Evolutionary conservation across 768 basidiomycete genomes (phyloP).

Genomic region (Baorangia bicolor): DNA sequence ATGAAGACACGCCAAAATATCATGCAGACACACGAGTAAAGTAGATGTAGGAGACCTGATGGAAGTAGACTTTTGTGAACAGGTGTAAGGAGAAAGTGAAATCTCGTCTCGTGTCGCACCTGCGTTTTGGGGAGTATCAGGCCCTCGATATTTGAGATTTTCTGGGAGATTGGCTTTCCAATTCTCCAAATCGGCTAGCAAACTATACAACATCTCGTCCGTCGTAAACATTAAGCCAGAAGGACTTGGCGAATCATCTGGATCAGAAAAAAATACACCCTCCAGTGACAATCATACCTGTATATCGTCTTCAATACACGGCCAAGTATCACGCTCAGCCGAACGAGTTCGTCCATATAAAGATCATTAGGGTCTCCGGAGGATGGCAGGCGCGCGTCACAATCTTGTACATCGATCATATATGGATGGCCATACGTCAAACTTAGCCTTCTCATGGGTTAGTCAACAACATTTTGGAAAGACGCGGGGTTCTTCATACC

Average conservation of each 20-base stretch:
- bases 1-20: slow-evolving; percentile 99
- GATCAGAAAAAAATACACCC: slow-evolving; percentile 8
- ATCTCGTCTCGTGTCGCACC: slow-evolving; percentile 45
- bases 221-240: slow-evolving; percentile 84
- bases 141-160: slow-evolving; percentile 73
- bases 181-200: slow-evolving; percentile 63
- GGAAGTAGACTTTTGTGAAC: slow-evolving; percentile 1
- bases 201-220: slow-evolving; percentile 69
- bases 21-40: slow-evolving; percentile 89
- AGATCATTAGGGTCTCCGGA: slow-evolving; percentile 76
- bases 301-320: slow-evolving; percentile 92
- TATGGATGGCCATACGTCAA: slow-evolving; percentile 90
- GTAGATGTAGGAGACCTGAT: slow-evolving; percentile 80
- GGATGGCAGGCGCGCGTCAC: slow-evolving; percentile 90
- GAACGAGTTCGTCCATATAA: slow-evolving; percentile 89
- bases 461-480: background rate
- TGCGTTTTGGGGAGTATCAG: slow-evolving; percentile 60
- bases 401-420: slow-evolving; percentile 96
- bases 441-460: slow-evolving; percentile 58
- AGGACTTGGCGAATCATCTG: slow-evolving; percentile 47
- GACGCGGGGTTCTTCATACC: slow-evolving; percentile 47
- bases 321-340: slow-evolving; percentile 88
- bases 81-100: background rate
- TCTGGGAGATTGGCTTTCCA: slow-evolving; percentile 83
- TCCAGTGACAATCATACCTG: slow-evolving; percentile 46